Evolutionary conservation across 352 stramenopile species (phyloP).

Genomic region (Pythium aphanidermatum): DNA sequence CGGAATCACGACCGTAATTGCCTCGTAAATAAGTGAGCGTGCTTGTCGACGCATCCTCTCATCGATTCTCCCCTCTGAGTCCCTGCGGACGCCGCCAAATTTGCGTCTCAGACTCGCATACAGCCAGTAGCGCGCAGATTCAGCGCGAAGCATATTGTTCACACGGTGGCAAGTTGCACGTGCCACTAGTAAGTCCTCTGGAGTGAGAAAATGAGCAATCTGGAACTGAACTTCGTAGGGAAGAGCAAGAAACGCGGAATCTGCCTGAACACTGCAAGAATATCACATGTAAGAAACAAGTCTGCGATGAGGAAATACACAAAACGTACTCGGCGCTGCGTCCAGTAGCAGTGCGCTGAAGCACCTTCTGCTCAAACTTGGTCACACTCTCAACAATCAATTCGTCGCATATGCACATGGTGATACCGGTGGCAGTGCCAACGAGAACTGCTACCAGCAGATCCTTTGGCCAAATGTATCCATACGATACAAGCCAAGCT

Average conservation of each 20-base stretch:
- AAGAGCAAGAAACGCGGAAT: constrained; percentile 57
- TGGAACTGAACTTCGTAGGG: constrained; percentile 82
- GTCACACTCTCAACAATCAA: constrained; percentile 60
- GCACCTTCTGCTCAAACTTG: constrained; percentile 50
- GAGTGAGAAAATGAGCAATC: constrained; percentile 60
- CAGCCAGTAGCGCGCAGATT: constrained; percentile 81
- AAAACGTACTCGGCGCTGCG: constrained; percentile 17
- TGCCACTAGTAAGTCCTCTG: constrained; percentile 72
- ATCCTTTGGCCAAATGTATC: constrained; percentile 60
- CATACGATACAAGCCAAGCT: constrained; percentile 62
- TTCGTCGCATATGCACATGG: constrained; percentile 63
- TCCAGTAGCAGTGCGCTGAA: constrained; percentile 22
- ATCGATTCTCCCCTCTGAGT: constrained; percentile 18
- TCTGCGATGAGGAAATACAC: too few relatives aligned
- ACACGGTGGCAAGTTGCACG: constrained; percentile 74
- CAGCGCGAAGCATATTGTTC: constrained; percentile 77
- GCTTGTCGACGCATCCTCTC: constrained; percentile 24
- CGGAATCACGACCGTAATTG: constrained; percentile 64
- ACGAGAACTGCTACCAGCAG: constrained; percentile 71
- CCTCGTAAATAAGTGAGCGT: constrained; percentile 75
- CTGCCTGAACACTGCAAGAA: constrained; percentile 41
- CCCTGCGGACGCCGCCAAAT: constrained; percentile 32
- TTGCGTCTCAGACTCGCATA: constrained; percentile 72
- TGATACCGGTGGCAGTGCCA: constrained; percentile 63
- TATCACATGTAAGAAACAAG: constrained; percentile 1